A percentile compares a stretch with the other conserved stretches of the same genome.
phyloP scores from a whole-genome alignment of 1,284 basidiomycete species.

The Boletus holoroseus region DNA sequence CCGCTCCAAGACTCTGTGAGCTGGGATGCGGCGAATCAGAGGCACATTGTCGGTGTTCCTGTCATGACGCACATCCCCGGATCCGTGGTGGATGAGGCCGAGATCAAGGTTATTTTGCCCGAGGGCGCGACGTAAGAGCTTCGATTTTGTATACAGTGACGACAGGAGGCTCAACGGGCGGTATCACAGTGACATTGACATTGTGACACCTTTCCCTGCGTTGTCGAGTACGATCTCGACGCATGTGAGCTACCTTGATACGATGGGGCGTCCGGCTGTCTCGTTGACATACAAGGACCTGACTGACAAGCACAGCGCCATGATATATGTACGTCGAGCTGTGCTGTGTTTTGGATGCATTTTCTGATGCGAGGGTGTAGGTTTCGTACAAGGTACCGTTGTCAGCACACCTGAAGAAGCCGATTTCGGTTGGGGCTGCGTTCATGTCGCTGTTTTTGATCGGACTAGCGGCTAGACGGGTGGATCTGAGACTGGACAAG shows the following conservation, averaged over 20 bases:
- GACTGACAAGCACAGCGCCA: constrained; percentile 73
- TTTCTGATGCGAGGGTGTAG: constrained; percentile 40
- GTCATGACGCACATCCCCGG: constrained; percentile 81
- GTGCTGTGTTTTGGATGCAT: constrained; percentile 6
- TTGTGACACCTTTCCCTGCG: constrained; percentile 75
- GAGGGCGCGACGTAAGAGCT: constrained; percentile 83
- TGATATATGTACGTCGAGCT: constrained; percentile 58
- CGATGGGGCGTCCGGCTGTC: constrained; percentile 80
- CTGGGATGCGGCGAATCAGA: constrained; percentile 53
- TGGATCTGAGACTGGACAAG: constrained; percentile 61
- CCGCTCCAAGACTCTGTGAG: constrained; percentile 71
- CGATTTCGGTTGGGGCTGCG: constrained; percentile 64
- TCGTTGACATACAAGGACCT: constrained; percentile 69
- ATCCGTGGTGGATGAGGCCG: constrained; percentile 77
- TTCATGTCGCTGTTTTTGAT: constrained; percentile 63
- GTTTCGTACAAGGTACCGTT: constrained; percentile 80
- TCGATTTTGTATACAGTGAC: constrained; percentile 14
- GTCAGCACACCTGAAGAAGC: constrained; percentile 78
- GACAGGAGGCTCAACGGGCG: constrained; percentile 4
- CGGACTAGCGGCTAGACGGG: constrained; percentile 54
- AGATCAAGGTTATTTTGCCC: constrained; percentile 79
- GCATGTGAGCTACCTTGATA: constrained; percentile 89
- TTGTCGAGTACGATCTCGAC: constrained; percentile 54
- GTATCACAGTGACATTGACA: constrained; percentile 63
- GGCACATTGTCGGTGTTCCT: constrained; percentile 77